These are phyloP conservation scores for Petrea volubilis DNA, from an alignment of 257 asterid genomes.

Conservation along the genomic window DNA sequence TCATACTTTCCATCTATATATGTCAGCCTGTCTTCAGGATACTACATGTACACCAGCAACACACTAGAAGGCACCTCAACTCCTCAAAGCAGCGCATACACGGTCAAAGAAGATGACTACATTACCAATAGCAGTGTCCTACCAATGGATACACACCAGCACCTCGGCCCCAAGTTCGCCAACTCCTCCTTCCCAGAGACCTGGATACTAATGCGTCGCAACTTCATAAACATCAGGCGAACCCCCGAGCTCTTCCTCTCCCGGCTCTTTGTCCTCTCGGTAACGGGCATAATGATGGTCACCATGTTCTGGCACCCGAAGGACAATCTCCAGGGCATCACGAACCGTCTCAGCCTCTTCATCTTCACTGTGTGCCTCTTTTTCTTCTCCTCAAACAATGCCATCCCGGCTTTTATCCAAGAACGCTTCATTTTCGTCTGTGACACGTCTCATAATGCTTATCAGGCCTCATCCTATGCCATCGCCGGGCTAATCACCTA, in stretches of 20 bases:
- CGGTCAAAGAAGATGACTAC: constrained; percentile 77
- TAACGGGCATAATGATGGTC: constrained; percentile 92
- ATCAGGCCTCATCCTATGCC: constrained; percentile 86
- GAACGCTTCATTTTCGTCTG: constrained; percentile 80
- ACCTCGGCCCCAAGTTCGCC: constrained; percentile 58
- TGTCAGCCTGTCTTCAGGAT: constrained; percentile 53
- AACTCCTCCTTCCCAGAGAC: constrained; percentile 77
- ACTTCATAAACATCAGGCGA: constrained; percentile 74
- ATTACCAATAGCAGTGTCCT: constrained; percentile 43
- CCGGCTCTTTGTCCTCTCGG: constrained; percentile 66
- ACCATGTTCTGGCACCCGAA: constrained; percentile 72
- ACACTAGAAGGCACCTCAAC: constrained; percentile 62
- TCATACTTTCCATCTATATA: not conserved
- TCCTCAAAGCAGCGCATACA: constrained; percentile 74
- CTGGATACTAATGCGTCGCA: constrained; percentile 72
- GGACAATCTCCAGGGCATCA: constrained; percentile 55
- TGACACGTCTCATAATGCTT: constrained; percentile 82
- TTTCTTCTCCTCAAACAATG: constrained; percentile 87
- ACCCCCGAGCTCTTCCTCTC: constrained; percentile 89
- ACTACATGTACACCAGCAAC: constrained; percentile 61
- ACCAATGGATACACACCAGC: constrained; percentile 19
- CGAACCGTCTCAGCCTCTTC: constrained; percentile 74
- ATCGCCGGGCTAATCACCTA: constrained; percentile 79
- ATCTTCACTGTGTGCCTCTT: constrained; percentile 81
- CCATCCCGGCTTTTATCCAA: constrained; percentile 90